Evolutionary conservation across 345 rosid genomes (phyloP).

Genomic region (Pistacia integerrima): DNA sequence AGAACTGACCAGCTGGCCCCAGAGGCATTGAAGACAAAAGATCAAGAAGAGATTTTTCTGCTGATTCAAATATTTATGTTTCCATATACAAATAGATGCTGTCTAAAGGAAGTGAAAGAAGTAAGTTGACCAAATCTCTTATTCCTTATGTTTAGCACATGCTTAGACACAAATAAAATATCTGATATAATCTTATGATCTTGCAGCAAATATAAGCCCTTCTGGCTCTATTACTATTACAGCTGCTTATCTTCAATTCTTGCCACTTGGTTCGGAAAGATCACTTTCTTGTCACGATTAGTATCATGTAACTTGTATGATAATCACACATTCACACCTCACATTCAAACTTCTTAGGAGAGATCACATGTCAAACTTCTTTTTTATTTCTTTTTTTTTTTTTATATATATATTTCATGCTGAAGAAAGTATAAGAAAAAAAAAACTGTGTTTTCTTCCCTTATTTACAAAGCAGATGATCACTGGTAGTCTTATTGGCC

Average conservation of each 20-base stretch:
- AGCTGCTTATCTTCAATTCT: neutral
- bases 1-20: neutral
- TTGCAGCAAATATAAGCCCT: neutral
- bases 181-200: neutral
- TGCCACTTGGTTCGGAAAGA: neutral
- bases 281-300: neutral
- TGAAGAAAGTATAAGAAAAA: conserved; percentile 2
- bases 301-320: neutral
- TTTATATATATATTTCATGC: conserved; percentile 11
- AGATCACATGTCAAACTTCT: neutral
- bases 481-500: neutral
- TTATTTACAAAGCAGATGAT: conserved; percentile 6
- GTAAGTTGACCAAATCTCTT: neutral
- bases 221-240: neutral
- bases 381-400: neutral
- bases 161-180: neutral
- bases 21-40: neutral
- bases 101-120: neutral
- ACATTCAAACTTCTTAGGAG: neutral
- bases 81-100: neutral
- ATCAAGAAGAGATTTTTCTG: neutral
- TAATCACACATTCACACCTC: too few relatives aligned
- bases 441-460: neutral
- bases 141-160: neutral
- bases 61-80: neutral